Evolutionary conservation across 108 stramenopile species (phyloP).

Genomic region (Skeletonema costatum): DNA sequence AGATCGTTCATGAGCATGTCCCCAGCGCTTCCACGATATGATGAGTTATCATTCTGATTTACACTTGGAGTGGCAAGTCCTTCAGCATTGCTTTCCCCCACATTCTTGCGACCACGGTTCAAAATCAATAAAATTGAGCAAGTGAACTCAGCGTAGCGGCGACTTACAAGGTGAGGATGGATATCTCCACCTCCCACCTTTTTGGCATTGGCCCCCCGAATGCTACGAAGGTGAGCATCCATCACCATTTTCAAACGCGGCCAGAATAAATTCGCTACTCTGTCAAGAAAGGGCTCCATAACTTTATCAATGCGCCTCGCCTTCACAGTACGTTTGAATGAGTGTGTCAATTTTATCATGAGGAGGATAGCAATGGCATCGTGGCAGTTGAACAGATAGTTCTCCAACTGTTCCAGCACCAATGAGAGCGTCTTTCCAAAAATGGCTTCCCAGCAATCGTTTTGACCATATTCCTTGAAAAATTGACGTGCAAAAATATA

Average conservation of each 20-base stretch:
- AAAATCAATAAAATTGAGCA: conserved; percentile 90
- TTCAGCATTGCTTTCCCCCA: conserved; percentile 7
- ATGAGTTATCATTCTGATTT: background rate
- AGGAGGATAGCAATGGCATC: conserved; percentile 95
- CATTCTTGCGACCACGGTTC: conserved; percentile 68
- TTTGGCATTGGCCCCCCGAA: conserved; percentile 79
- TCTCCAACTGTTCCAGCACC: conserved; percentile 96
- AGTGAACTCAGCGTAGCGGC: conserved; percentile 95
- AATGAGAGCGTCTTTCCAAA: conserved; percentile 86
- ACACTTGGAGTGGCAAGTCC: conserved; percentile 12
- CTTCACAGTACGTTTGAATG: conserved; percentile 89
- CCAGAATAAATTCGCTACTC: conserved; percentile 92
- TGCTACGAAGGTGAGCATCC: conserved; percentile 89
- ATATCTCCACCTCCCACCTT: conserved; percentile 92
- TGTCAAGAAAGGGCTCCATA: conserved; percentile 94
- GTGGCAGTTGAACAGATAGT: conserved; percentile 94
- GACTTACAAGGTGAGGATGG: conserved; percentile 94
- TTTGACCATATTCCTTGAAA: conserved; percentile 74
- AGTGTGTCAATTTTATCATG: conserved; percentile 96
- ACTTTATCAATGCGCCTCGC: conserved; percentile 80
- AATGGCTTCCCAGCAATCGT: conserved; percentile 86
- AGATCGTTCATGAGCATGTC: conserved; percentile 88
- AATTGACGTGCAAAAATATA: conserved; percentile 95
- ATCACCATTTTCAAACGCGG: conserved; percentile 96
- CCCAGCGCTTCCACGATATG: conserved; percentile 64